Percentiles rank a stretch among this genome's conserved stretches.
These are phyloP conservation scores for Theileria parva DNA, from an alignment of 169 alveolate genomes.

Conservation along the genomic window DNA sequence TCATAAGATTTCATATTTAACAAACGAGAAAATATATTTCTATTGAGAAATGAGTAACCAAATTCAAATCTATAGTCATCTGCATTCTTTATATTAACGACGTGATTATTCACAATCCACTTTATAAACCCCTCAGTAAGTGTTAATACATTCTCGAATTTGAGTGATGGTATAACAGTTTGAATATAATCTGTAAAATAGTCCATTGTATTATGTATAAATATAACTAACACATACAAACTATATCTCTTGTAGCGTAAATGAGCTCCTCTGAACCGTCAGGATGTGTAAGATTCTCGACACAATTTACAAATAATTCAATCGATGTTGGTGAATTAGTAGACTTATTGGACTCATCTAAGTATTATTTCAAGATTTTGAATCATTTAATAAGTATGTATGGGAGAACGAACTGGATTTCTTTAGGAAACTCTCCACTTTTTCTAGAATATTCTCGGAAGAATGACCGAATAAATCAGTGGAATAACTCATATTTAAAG, in stretches of 20 bases:
- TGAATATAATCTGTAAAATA: neutral
- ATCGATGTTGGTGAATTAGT: neutral
- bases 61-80: constrained; percentile 19
- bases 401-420: neutral
- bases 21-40: constrained; percentile 42
- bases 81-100: constrained; percentile 9
- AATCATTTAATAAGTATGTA: neutral
- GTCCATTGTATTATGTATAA: too few relatives aligned
- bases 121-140: constrained; percentile 16
- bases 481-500: neutral
- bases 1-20: neutral
- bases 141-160: neutral
- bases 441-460: neutral
- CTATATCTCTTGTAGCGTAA: neutral
- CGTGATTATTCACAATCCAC: neutral
- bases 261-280: neutral
- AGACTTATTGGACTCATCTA: neutral
- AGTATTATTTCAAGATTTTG: neutral
- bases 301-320: neutral
- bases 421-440: neutral
- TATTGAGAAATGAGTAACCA: constrained; percentile 17
- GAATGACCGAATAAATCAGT: neutral
- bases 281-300: neutral
- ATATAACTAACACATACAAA: neutral
- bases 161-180: neutral